phyloP scores from a whole-genome alignment of 73 alveolate genomes.

The Stentor coeruleus region DNA sequence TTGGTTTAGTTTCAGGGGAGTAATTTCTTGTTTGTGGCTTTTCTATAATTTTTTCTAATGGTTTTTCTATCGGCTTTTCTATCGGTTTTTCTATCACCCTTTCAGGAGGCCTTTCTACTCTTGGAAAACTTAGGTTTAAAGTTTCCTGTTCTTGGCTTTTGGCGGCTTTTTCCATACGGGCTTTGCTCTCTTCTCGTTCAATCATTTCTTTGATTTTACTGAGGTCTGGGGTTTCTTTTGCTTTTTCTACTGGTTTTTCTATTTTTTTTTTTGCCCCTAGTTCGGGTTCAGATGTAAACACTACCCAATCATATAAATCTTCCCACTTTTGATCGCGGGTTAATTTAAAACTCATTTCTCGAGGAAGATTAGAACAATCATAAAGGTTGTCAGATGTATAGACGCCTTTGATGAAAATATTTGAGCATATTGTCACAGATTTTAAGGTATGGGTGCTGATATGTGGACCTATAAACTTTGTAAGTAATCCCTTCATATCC shows the following conservation, averaged over 20 bases:
- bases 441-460: slow-evolving; percentile 56
- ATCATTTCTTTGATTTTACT: no score
- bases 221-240: background rate
- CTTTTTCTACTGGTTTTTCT: slow-evolving; percentile 35
- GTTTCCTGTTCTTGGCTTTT: no score
- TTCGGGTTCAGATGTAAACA: slow-evolving; percentile 39
- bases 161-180: background rate
- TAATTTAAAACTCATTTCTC: slow-evolving; percentile 70
- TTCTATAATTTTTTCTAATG: background rate
- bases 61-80: background rate
- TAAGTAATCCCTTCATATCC: slow-evolving; percentile 55
- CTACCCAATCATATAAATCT: slow-evolving; percentile 46
- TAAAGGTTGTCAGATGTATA: slow-evolving; percentile 78
- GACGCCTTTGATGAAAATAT: slow-evolving; percentile 66
- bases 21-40: background rate
- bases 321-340: slow-evolving; percentile 52
- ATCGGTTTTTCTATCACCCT: background rate
- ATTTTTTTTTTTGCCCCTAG: slow-evolving; percentile 30
- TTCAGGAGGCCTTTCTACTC: background rate
- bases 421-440: slow-evolving; percentile 64
- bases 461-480: slow-evolving; percentile 34
- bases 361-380: slow-evolving; percentile 61
- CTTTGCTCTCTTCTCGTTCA: background rate
- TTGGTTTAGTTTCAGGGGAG: background rate
- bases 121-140: no score